Percentiles rank a stretch among this genome's conserved stretches.
Conservation (phyloP, 2,329 filamentous ascomycete species). For the Chrysoporthe austroafricana region DNA sequence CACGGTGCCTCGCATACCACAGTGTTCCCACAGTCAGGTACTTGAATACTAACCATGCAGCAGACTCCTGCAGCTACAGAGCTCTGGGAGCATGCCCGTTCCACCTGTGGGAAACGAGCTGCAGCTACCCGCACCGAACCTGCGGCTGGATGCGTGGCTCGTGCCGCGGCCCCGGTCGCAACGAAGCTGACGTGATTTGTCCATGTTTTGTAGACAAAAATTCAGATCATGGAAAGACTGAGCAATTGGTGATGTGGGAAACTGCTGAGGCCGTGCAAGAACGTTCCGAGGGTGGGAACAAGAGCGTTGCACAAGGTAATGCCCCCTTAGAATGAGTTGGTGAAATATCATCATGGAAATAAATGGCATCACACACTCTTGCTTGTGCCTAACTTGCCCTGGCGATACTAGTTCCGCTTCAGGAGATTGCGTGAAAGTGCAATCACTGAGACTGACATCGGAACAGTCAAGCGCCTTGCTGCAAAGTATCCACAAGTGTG, state of each 20-base stretch:
- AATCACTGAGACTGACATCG: not conserved
- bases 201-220: not conserved
- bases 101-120: conserved; percentile 17
- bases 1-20: conserved; percentile 21
- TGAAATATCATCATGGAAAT: not conserved
- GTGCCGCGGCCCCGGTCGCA: not conserved
- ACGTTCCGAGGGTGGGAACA: not conserved
- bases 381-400: not conserved
- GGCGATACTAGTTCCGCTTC: conserved; percentile 11
- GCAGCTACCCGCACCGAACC: conserved; percentile 20
- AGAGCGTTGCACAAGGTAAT: not conserved
- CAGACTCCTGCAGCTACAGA: conserved; percentile 4
- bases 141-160: conserved; percentile 9
- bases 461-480: conserved; percentile 1
- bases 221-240: not conserved
- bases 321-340: too few species aligned
- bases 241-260: not conserved
- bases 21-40: conserved; percentile 14
- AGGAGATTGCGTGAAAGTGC: not conserved
- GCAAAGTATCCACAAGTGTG: conserved; percentile 12
- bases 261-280: not conserved
- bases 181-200: not conserved
- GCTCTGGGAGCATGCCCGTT: not conserved
- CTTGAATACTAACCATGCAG: not conserved
- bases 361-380: not conserved